These are phyloP conservation scores for Tetradesmus obliquus DNA, from an alignment of 139 green algal genomes.

Conservation along the genomic window DNA sequence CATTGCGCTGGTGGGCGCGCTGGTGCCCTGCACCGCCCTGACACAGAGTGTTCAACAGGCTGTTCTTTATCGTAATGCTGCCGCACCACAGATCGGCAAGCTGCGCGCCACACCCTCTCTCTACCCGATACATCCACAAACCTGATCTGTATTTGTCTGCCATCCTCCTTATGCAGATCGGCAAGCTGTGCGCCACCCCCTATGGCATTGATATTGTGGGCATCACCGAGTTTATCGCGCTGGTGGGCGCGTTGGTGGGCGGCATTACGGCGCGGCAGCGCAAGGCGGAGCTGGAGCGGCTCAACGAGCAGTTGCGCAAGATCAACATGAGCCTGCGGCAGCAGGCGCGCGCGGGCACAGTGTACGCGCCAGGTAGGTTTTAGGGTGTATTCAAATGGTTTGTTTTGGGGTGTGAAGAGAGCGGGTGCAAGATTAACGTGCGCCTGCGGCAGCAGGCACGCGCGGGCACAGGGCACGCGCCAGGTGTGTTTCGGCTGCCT, in stretches of 20 bases:
- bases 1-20: constrained; percentile 84
- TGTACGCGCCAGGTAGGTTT: constrained; percentile 84
- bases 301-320: constrained; percentile 93
- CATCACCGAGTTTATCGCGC: constrained; percentile 92
- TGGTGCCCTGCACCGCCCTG: no score
- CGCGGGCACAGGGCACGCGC: constrained; percentile 88
- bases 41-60: constrained; percentile 60
- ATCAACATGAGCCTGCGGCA: constrained; percentile 93
- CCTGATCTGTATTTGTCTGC: not conserved
- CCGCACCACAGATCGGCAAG: constrained; percentile 61
- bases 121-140: not conserved
- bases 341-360: constrained; percentile 87
- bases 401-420: constrained; percentile 13
- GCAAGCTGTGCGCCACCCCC: constrained; percentile 94
- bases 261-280: constrained; percentile 81
- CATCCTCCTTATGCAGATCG: constrained; percentile 1
- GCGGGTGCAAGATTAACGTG: constrained; percentile 80
- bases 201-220: constrained; percentile 97
- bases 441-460: constrained; percentile 86
- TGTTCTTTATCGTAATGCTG: not conserved
- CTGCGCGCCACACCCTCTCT: constrained; percentile 93
- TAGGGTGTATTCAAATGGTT: constrained; percentile 58
- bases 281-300: constrained; percentile 89
- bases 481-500: constrained; percentile 38
- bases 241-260: constrained; percentile 80